Conservation (phyloP, 208 protist species). For the Tritrichomonas foetus region DNA sequence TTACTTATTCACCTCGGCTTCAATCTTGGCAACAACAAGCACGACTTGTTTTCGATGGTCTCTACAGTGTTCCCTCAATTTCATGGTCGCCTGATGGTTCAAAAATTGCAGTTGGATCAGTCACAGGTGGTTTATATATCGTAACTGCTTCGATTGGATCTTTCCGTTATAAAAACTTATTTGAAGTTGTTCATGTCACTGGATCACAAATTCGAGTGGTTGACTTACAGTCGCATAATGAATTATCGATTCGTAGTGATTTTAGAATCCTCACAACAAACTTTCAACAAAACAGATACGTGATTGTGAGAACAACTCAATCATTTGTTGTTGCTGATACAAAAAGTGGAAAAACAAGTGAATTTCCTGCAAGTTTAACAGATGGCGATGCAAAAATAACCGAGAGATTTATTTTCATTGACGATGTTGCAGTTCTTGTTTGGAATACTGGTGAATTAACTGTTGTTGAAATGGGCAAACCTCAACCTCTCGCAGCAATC, state of each 20-base stretch:
- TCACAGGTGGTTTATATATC: neutral
- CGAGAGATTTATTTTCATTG: neutral
- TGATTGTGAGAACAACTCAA: neutral
- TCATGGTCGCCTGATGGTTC: constrained; percentile 11
- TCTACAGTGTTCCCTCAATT: neutral
- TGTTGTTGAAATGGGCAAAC: neutral
- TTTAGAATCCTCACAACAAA: neutral
- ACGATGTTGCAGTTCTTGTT: neutral
- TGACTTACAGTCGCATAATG: neutral
- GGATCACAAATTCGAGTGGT: constrained; percentile 13
- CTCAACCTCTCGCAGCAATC: neutral
- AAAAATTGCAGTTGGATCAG: constrained; percentile 28
- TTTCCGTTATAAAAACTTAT: constrained; percentile 12
- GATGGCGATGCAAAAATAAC: neutral
- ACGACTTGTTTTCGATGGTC: neutral
- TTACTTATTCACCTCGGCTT: neutral
- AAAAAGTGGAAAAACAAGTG: neutral
- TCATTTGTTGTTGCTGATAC: constrained; percentile 7
- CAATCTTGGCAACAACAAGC: neutral
- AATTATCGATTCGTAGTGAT: neutral
- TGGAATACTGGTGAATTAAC: constrained; percentile 25
- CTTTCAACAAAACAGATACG: neutral
- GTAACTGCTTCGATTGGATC: constrained; percentile 8
- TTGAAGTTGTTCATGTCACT: constrained; percentile 12
- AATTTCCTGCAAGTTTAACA: neutral